These are phyloP conservation scores for Colletotrichum paranaense DNA, from an alignment of 2,329 filamentous ascomycete genomes.

Conservation along the genomic window DNA sequence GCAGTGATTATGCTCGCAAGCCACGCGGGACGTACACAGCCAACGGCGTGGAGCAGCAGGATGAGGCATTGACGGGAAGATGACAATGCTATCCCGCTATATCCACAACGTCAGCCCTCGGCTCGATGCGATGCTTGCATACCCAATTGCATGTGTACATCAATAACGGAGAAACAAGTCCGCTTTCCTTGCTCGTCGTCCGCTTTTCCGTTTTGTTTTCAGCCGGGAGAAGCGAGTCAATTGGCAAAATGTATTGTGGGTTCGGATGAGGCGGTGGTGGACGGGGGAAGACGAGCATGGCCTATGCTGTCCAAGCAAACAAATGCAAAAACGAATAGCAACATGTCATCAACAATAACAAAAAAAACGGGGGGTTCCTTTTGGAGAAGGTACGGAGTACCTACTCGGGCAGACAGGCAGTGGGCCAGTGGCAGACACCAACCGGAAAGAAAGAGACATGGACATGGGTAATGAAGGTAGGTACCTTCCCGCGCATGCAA, in stretches of 20 bases:
- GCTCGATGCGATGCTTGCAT: background rate
- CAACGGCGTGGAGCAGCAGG: background rate
- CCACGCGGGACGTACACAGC: constrained; percentile 4
- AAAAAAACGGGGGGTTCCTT: background rate
- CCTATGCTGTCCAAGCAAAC: background rate
- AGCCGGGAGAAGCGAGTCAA: background rate
- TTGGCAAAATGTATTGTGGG: background rate
- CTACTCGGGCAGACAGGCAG: background rate
- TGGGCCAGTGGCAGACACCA: background rate
- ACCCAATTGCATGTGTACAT: background rate
- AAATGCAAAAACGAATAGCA: background rate
- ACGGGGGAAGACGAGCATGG: background rate
- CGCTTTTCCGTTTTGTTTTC: background rate
- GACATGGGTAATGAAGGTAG: background rate
- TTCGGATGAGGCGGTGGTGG: background rate
- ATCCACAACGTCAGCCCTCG: background rate
- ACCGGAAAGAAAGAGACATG: background rate
- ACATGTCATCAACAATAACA: background rate
- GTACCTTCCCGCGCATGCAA: constrained; percentile 1
- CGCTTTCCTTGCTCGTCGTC: background rate
- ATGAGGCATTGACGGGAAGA: background rate
- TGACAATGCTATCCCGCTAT: background rate
- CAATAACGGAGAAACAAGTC: background rate
- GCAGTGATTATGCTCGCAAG: background rate
- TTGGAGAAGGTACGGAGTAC: background rate